A percentile compares a stretch with the other conserved stretches of the same genome.
Evolutionary conservation across 805 yeast species (phyloP).

Genomic region (Candida krabiensis): DNA sequence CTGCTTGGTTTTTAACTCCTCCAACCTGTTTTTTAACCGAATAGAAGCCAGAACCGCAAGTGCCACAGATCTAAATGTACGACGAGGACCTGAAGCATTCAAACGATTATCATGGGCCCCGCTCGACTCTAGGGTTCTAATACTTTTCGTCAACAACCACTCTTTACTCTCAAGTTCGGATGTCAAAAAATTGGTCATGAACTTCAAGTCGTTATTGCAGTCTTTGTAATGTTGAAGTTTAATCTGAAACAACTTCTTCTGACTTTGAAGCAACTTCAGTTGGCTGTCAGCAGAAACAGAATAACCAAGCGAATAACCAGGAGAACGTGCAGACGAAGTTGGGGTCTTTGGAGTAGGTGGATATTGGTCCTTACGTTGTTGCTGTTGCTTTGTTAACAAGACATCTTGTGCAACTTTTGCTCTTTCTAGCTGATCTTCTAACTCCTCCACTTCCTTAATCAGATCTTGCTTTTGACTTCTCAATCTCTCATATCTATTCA

Average conservation of each 20-base stretch:
- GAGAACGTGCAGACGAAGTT: conserved; percentile 4
- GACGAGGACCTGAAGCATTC: conserved; percentile 13
- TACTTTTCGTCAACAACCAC: conserved; percentile 24
- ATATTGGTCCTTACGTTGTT: conserved; percentile 10
- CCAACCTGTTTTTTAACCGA: conserved; percentile 35
- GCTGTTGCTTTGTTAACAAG: conserved; percentile 13
- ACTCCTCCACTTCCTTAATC: conserved; percentile 32
- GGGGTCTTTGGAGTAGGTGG: conserved; percentile 29
- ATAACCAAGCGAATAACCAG: background rate
- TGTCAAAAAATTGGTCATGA: conserved; percentile 32
- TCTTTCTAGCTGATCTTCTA: conserved; percentile 15
- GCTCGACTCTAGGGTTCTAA: conserved; percentile 24
- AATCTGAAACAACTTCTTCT: conserved; percentile 46
- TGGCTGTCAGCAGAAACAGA: conserved; percentile 4
- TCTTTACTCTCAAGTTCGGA: conserved; percentile 29
- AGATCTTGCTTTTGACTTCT: conserved; percentile 27
- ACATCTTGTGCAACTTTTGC: conserved; percentile 19
- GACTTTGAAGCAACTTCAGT: conserved; percentile 35
- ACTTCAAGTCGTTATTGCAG: conserved; percentile 35
- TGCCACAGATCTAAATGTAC: conserved; percentile 29
- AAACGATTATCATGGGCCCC: conserved; percentile 3
- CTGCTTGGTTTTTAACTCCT: conserved; percentile 18
- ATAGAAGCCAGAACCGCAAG: conserved; percentile 39
- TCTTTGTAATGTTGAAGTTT: conserved; percentile 45
- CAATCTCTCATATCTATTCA: conserved; percentile 25